Evolutionary conservation across 352 stramenopile genomes (phyloP).

Genomic region (Aphanomyces stellatus): DNA sequence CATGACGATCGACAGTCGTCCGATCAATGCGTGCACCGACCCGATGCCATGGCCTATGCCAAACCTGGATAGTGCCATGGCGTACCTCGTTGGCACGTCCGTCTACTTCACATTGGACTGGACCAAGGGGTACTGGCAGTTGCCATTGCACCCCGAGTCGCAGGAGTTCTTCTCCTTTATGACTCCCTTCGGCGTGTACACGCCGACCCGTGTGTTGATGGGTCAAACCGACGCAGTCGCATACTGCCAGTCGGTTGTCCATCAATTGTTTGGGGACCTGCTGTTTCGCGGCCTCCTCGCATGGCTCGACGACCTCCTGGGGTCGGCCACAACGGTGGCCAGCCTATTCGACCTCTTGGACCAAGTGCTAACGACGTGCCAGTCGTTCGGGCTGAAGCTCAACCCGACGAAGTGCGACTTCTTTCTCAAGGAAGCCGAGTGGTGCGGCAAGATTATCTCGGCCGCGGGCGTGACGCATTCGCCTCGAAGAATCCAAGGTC

Average conservation of each 20-base stretch:
- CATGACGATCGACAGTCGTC: constrained; percentile 20
- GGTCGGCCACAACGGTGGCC: too few relatives aligned
- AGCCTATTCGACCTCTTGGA: too few relatives aligned
- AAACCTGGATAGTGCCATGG: constrained; percentile 7
- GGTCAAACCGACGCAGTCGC: constrained; percentile 21
- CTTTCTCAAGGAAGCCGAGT: too few relatives aligned
- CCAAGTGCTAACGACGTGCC: too few relatives aligned
- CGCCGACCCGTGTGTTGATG: constrained; percentile 22
- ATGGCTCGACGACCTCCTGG: too few relatives aligned
- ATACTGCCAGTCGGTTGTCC: constrained; percentile 22
- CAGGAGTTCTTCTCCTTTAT: constrained; percentile 22
- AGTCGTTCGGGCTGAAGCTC: too few relatives aligned
- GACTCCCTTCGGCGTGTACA: constrained; percentile 14
- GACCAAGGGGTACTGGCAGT: constrained; percentile 21
- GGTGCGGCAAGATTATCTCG: too few relatives aligned
- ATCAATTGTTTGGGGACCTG: constrained; percentile 12
- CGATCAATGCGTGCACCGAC: constrained; percentile 24
- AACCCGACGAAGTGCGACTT: too few relatives aligned
- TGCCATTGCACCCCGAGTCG: constrained; percentile 10
- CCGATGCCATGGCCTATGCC: constrained; percentile 24
- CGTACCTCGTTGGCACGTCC: background rate
- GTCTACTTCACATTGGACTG: constrained; percentile 15
- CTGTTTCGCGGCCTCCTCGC: constrained; percentile 21
- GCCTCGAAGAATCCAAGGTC: too few relatives aligned
- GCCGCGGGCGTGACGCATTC: too few relatives aligned